Base-by-base conservation (phyloP, 1,139 yeast species). In the Blastobotrys buckinghamii region DNA sequence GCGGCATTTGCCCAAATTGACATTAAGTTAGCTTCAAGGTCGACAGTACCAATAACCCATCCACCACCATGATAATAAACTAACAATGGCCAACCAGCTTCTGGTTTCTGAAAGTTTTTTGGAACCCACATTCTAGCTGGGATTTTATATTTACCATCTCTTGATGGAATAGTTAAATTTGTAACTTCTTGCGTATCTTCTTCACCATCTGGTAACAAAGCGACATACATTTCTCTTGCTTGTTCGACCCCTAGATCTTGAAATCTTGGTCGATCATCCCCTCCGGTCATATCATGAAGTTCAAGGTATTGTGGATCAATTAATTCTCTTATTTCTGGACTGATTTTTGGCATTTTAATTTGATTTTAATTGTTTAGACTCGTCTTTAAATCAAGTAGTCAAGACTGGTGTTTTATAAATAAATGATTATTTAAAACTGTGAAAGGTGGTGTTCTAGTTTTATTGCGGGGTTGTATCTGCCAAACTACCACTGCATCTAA, bases 41-140 rank as follows among this genome's bases (percentile, higher is more conserved):
- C n/a, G 3, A 43, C 8, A 15, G 42, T 33, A 15, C 52, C 52
- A 9, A 49, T 19, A 4, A 39, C 44, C 44, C 44, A 46, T 13
- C 52, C 52, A 13, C 52, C 52, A 19, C 50, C 52, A 24, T 49
- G 52, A 24, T 39, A 39, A 20, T 47, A 42, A 15, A 38, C 17
- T 16, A 46, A 41, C 36, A 39, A 13, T 6, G 52, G 52, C 49
- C 50, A 49, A 7, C 52, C 52, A 5, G 27, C 48, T 12, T 17
- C 20, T n/a, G 52, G 52, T 7, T 13, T 29, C 9, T 15, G 17
- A 19, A 19, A 6, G 6, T 22, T 26, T 12, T 15, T 36, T n/a
- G 45, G 45, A 26, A 15, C 16, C 40, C 40, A 35, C 13, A 42
- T 13, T 34, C n/a, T 20, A 17, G 16, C 17, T 2, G 24, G 24